phyloP scores from a whole-genome alignment of 768 basidiomycete genomes.

The Phanerochaete carnosa region DNA sequence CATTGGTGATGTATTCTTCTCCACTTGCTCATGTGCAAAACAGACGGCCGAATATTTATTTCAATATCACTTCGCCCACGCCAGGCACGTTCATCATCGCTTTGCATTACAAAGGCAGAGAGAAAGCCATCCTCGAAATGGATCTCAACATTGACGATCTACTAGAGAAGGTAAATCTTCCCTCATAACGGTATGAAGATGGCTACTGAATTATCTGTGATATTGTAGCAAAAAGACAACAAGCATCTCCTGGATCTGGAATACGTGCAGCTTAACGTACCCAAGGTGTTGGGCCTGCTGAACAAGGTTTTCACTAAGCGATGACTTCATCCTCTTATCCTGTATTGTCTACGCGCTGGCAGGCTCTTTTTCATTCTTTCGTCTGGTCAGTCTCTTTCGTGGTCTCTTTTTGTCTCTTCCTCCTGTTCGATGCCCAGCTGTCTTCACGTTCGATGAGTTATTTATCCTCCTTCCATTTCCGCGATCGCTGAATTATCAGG shows the following conservation, averaged over 20 bases:
- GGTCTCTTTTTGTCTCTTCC: not conserved
- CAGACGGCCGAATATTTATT: conserved; percentile 97
- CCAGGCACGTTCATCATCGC: conserved; percentile 99
- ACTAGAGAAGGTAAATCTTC: conserved; percentile 79
- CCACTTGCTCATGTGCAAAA: conserved; percentile 8
- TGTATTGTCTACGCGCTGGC: conserved; percentile 6
- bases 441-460: conserved; percentile 3
- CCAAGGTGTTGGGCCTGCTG: conserved; percentile 86
- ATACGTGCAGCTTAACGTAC: conserved; percentile 96
- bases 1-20: not conserved
- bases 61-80: conserved; percentile 96
- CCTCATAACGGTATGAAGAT: not conserved
- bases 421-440: not conserved
- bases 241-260: conserved; percentile 95
- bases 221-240: conserved; percentile 94
- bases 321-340: conserved; percentile 32
- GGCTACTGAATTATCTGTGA: not conserved
- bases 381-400: not conserved
- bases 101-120: conserved; percentile 96
- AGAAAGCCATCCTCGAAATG: conserved; percentile 99
- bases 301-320: conserved; percentile 94
- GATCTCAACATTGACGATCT: conserved; percentile 98
- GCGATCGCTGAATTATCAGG: conserved; percentile 4
- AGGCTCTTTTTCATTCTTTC: not conserved
- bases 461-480: conserved; percentile 2